Evolutionary conservation across 345 rosid genomes (phyloP).

Genomic region (Draba incana): DNA sequence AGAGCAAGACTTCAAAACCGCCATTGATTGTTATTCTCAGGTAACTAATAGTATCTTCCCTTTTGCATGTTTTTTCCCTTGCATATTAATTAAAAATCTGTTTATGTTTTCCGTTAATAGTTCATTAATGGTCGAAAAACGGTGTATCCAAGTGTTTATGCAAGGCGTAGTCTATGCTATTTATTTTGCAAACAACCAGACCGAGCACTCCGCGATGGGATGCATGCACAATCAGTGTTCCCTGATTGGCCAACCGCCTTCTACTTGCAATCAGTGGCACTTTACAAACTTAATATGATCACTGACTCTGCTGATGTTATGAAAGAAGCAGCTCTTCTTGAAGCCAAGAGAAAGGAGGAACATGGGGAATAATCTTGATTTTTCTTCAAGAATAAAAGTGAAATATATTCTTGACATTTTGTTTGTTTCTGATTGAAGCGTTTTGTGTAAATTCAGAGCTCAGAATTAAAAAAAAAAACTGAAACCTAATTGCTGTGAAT

Average conservation of each 20-base stretch:
- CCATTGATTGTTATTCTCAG: conserved; percentile 88
- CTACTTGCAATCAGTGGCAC: conserved; percentile 95
- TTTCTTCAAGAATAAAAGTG: not conserved
- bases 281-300: conserved; percentile 82
- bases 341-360: conserved; percentile 65
- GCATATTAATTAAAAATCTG: not conserved
- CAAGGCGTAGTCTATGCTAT: conserved; percentile 85
- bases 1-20: conserved; percentile 84
- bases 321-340: conserved; percentile 75
- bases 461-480: not conserved
- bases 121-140: conserved; percentile 67
- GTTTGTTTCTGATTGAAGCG: not conserved
- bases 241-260: conserved; percentile 95
- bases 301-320: conserved; percentile 84
- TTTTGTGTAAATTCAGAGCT: conserved; percentile 10
- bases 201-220: conserved; percentile 82
- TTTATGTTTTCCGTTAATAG: conserved; percentile 42
- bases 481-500: conserved; percentile 2
- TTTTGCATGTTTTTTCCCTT: not conserved
- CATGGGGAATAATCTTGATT: conserved; percentile 50
- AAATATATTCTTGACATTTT: not conserved
- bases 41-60: conserved; percentile 39
- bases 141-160: conserved; percentile 83
- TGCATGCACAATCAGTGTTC: conserved; percentile 74
- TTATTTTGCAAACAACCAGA: conserved; percentile 76